Conservation (phyloP, 2,329 filamentous ascomycete genomes). For the Diaporthe sp. region DNA sequence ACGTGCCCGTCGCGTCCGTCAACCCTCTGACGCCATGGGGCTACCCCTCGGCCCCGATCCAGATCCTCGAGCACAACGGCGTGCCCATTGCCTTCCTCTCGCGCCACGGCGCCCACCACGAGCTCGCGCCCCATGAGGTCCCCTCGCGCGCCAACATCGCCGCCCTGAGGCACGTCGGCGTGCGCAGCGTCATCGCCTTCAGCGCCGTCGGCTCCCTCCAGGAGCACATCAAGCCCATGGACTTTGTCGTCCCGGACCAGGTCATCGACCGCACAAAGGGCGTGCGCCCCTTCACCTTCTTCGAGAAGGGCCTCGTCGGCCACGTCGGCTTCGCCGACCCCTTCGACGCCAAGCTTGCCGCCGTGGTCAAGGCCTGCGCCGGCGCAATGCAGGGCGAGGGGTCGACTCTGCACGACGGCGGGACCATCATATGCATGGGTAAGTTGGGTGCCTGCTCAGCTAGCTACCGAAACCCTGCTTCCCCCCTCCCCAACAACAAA, state of each 20-base stretch:
- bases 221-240: slow-evolving; percentile 93
- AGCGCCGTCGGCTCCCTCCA: slow-evolving; percentile 93
- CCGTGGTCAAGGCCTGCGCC: slow-evolving; percentile 84
- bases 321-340: slow-evolving; percentile 97
- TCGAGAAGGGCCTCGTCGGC: slow-evolving; percentile 90
- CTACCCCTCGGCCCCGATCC: slow-evolving; percentile 79
- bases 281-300: slow-evolving; percentile 94
- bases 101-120: slow-evolving; percentile 90
- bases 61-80: slow-evolving; percentile 88
- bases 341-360: slow-evolving; percentile 84
- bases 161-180: slow-evolving; percentile 91
- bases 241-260: slow-evolving; percentile 97
- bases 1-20: slow-evolving; percentile 85
- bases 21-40: slow-evolving; percentile 91
- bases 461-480: no score
- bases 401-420: slow-evolving; percentile 85
- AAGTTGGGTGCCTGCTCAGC: slow-evolving; percentile 49
- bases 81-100: slow-evolving; percentile 92
- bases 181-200: slow-evolving; percentile 93
- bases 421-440: slow-evolving; percentile 94
- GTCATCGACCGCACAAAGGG: slow-evolving; percentile 98
- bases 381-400: slow-evolving; percentile 83
- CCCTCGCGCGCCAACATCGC: slow-evolving; percentile 95
- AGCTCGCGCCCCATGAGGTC: slow-evolving; percentile 95
- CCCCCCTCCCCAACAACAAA: no score